Evolutionary conservation across 192 early-diverging fungal species (phyloP), one percentile per base, ranked within the genome.

Genomic region (Ambispora gerdemannii): DNA sequence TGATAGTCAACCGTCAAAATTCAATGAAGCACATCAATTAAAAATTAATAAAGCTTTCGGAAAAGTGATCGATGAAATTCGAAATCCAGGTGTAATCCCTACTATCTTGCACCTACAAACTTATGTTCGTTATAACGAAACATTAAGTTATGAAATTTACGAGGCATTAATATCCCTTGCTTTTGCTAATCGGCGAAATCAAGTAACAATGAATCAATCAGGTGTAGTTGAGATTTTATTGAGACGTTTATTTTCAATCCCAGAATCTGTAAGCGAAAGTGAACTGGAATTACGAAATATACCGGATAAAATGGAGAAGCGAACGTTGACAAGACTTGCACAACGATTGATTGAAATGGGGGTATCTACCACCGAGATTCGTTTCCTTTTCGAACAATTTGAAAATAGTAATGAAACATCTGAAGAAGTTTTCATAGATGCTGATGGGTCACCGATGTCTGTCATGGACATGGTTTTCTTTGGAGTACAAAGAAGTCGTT

Each of bases 311-410:
- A 73, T 65, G 17, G 76, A 72, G 28, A 77, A 72, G 4, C 69
- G 70, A 30, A 68, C 79, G 62, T 70, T 86, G 55, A 75, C 74
- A 1, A 65, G 76, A 66, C 72, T 87, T 0, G 73, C 80, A 19
- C 82, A 84, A 60, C 75, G 79, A 36, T 36, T 88, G 11, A 77
- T 88, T 47, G 80, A 77, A 32, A 80, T 87, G 79, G 85, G 87
- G 20, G 74, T 85, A 61, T 77, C 82, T 3, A 76, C 79, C 30
- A 73, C 72, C 0, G 85, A 84, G 28, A 77, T 89, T 30, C 78
- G 81, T 17, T 84, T 83, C 59, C 69, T 88, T 24, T 88, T 88
- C 72, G 77, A 80, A 70, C 70, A 75, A 56, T 82, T 85, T 72
- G 56, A 70, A 60, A 70, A 60, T 61, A 52, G 56, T 6, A 75